A percentile compares a stretch with the other conserved stretches of the same genome.
phyloP scores from a whole-genome alignment of 2,329 filamentous ascomycete species.

The Sphaceloma murrayae region DNA sequence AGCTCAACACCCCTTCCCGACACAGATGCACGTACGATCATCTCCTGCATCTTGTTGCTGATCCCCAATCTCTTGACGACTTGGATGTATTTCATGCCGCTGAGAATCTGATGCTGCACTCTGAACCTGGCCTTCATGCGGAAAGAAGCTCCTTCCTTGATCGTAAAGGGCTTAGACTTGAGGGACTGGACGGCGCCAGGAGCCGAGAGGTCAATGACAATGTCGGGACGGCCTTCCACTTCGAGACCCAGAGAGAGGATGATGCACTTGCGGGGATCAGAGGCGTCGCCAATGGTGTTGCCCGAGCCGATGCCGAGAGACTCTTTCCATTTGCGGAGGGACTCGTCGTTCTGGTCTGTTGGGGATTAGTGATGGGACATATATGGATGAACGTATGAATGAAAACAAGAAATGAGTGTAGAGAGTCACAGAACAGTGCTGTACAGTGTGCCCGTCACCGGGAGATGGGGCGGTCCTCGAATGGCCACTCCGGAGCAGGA shows the following conservation, averaged over 20 bases:
- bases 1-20: background rate
- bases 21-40: slow-evolving; percentile 62
- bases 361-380: background rate
- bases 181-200: slow-evolving; percentile 65
- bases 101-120: slow-evolving; percentile 93
- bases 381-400: too few relatives aligned
- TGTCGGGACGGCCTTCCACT: slow-evolving; percentile 69
- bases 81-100: slow-evolving; percentile 92
- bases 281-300: slow-evolving; percentile 43
- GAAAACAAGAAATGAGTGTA: too few relatives aligned
- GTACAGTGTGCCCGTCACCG: too few relatives aligned
- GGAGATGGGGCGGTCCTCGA: too few relatives aligned
- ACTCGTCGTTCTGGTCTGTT: slow-evolving; percentile 66
- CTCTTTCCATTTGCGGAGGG: slow-evolving; percentile 93
- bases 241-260: slow-evolving; percentile 87
- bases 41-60: slow-evolving; percentile 88
- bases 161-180: slow-evolving; percentile 88
- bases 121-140: slow-evolving; percentile 91
- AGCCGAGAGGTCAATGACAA: slow-evolving; percentile 75
- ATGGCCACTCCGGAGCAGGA: too few relatives aligned
- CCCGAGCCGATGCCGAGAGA: slow-evolving; percentile 75
- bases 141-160: slow-evolving; percentile 92
- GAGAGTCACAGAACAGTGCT: too few relatives aligned
- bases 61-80: slow-evolving; percentile 84
- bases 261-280: slow-evolving; percentile 81